Evolutionary conservation across 2,329 filamentous ascomycete species (phyloP).

Genomic region (Coniochaeta hoffmannii): DNA sequence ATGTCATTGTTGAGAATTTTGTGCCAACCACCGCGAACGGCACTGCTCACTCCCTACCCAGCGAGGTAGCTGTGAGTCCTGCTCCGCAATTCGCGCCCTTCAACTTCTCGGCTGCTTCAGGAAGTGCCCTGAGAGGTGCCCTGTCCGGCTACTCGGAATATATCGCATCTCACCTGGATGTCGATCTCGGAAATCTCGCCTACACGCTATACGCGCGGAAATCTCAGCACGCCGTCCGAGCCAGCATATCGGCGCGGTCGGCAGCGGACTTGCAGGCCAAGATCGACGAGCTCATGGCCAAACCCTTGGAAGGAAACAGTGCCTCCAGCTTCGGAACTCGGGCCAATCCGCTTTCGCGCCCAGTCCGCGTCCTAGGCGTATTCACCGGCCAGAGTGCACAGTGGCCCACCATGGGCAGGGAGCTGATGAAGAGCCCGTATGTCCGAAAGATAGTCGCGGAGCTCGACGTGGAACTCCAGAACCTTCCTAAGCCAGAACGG

Average conservation of each 20-base stretch:
- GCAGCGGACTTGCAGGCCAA: background rate
- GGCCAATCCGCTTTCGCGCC: background rate
- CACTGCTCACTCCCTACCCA: background rate
- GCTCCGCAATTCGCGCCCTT: constrained; percentile 5
- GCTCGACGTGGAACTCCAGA: constrained; percentile 1
- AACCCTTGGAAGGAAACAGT: background rate
- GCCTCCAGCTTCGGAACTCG: background rate
- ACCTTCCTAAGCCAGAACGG: constrained; percentile 2
- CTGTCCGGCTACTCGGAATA: background rate
- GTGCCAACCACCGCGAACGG: background rate
- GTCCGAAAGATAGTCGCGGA: background rate
- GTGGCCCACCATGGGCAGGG: constrained; percentile 18
- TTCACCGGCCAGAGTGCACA: constrained; percentile 23
- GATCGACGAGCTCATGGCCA: background rate
- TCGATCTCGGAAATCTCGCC: constrained; percentile 49
- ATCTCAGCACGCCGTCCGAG: background rate
- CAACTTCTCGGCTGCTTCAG: constrained; percentile 7
- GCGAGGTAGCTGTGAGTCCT: background rate
- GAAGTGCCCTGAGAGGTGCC: background rate
- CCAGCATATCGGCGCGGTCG: background rate
- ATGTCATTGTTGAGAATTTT: constrained; percentile 14
- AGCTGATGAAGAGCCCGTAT: constrained; percentile 9
- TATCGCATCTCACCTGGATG: constrained; percentile 13
- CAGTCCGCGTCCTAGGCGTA: constrained; percentile 9
- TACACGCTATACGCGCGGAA: constrained; percentile 5